Percentiles rank a stretch among this genome's conserved stretches.
phyloP scores from a whole-genome alignment of 441 rosid species.

The Pelargonium cotyledonis region DNA sequence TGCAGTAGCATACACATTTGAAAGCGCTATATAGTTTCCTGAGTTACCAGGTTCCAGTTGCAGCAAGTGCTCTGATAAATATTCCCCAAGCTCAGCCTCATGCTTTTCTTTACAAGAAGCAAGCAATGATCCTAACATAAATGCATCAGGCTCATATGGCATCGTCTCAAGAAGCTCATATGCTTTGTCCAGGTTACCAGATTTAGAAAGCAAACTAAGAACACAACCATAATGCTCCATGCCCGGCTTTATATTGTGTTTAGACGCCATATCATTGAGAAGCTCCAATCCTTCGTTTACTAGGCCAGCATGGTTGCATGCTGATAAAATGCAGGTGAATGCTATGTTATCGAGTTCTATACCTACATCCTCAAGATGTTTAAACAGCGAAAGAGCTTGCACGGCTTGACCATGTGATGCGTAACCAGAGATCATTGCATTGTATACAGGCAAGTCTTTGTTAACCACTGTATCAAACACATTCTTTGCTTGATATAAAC shows the following conservation, averaged over 20 bases:
- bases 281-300: constrained; percentile 35
- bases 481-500: constrained; percentile 31
- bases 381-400: constrained; percentile 33
- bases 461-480: constrained; percentile 25
- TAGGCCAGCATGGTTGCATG: constrained; percentile 37
- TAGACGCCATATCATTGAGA: constrained; percentile 31
- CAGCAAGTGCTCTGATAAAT: constrained; percentile 27
- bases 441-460: constrained; percentile 35
- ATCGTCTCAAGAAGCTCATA: constrained; percentile 25
- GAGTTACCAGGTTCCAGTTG: constrained; percentile 41
- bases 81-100: constrained; percentile 36
- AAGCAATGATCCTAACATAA: constrained; percentile 40
- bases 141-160: constrained; percentile 45
- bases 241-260: constrained; percentile 27
- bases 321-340: constrained; percentile 37
- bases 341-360: constrained; percentile 45
- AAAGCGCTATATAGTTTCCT: constrained; percentile 44
- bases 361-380: constrained; percentile 23
- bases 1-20: constrained; percentile 44
- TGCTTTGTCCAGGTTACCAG: constrained; percentile 41
- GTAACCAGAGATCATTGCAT: constrained; percentile 45
- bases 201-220: constrained; percentile 37
- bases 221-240: constrained; percentile 49
- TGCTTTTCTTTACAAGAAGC: constrained; percentile 33
- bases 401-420: constrained; percentile 34